Base-by-base conservation (phyloP, 768 basidiomycete genomes). In the Psilocybe azurescens region DNA sequence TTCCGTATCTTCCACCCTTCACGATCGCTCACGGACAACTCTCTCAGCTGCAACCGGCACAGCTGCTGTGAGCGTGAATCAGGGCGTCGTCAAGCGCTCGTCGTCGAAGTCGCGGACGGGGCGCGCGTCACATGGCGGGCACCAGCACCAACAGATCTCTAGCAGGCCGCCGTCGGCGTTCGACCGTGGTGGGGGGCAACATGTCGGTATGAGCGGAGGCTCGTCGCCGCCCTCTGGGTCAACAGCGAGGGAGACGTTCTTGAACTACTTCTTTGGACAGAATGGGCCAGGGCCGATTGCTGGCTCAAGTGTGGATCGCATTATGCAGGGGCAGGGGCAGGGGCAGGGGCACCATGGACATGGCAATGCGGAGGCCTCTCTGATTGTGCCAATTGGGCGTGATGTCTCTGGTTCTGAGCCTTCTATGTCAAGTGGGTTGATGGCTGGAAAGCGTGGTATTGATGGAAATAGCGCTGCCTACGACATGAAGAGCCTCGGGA, bases 401-500 rank as follows among this genome's bases (percentile, higher is more conserved):
- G 91, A 93, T 65, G 67, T 90, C 39, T 87, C 86, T 11, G 85
- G 80, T 2, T 72, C 76, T 8, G 89, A 90, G 53, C 70, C 77
- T 14, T 65, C 78, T 36, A 73, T 86, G 50, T 81, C 83, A 33
- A 77, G 83, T 13, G 90, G 91, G 3, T 72, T 92, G 29, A 82
- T 91, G 85, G 85, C 86, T 18, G 84, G 86, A 13, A 89, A 87
- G 76, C 78, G 85, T 54, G 79, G 81, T 10, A 72, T 92, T 53
- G 93, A 95, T 67, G 90, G 81, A 52, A 91, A 81, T 73, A 91
- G 83, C 68, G 91, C 95, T 58, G 95, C 93, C 51, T 98, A 89
- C 74, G 97, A 99, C 74, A 99, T 99, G 97, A 98, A 95, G 83
- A 97, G 95, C 71, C 81, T 99, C 56, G 95, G 96, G 47, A 95